These are phyloP conservation scores for Globisporangium rhizosaccharum DNA, from an alignment of 352 stramenopile species.

Conservation along the genomic window DNA sequence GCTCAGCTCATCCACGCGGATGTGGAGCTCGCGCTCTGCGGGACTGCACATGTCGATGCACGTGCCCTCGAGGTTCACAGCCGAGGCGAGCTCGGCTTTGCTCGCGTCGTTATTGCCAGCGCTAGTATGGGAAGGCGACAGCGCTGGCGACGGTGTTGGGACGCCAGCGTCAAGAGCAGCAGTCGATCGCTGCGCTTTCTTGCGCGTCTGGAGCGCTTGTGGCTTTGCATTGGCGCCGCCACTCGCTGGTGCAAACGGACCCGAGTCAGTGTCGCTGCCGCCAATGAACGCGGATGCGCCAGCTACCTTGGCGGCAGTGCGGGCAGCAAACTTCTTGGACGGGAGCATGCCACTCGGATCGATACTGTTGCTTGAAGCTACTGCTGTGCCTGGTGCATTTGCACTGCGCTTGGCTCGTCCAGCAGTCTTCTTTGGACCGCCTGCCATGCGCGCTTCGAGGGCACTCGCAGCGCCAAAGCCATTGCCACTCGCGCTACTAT, in stretches of 20 bases:
- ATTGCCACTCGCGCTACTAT: constrained; percentile 7
- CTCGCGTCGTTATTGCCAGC: constrained; percentile 21
- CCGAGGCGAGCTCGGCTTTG: constrained; percentile 57
- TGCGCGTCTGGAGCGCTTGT: constrained; percentile 19
- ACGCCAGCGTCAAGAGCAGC: background rate
- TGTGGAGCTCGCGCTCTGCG: constrained; percentile 77
- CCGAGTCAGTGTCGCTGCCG: constrained; percentile 10
- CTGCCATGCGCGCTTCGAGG: constrained; percentile 27
- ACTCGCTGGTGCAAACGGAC: constrained; percentile 5
- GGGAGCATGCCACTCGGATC: constrained; percentile 4
- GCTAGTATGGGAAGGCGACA: background rate
- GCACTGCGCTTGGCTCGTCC: constrained; percentile 4
- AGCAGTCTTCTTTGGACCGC: constrained; percentile 20
- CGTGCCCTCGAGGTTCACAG: constrained; percentile 62
- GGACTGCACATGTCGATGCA: constrained; percentile 85
- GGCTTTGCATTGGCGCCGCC: background rate
- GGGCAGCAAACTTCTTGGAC: constrained; percentile 10
- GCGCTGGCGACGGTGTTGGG: background rate
- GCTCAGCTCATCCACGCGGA: constrained; percentile 82
- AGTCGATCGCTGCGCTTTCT: constrained; percentile 18
- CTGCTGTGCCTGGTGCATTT: background rate
- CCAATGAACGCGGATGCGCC: background rate
- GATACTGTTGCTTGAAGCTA: constrained; percentile 2
- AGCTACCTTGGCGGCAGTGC: background rate
- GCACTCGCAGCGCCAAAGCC: constrained; percentile 11